These are phyloP conservation scores for Euphorbia celastroides DNA, from an alignment of 441 rosid species.

Conservation along the genomic window DNA sequence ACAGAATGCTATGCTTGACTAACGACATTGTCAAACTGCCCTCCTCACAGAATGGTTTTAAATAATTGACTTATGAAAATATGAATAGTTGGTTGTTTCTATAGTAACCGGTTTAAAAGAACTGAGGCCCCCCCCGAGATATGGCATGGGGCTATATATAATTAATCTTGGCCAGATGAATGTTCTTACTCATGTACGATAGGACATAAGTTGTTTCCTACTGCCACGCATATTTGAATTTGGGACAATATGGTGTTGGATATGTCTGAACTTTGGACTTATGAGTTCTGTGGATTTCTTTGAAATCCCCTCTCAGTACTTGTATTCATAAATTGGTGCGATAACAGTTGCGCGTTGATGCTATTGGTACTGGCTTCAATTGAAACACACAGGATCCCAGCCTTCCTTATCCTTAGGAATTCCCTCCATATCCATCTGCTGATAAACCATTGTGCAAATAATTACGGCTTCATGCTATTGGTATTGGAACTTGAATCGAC, in stretches of 20 bases:
- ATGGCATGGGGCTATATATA: not conserved
- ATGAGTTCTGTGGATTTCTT: not conserved
- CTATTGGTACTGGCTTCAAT: not conserved
- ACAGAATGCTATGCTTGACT: not conserved
- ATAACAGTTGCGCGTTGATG: not conserved
- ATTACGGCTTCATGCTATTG: not conserved
- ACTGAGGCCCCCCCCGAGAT: not conserved
- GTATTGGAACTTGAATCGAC: not conserved
- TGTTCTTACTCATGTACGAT: not conserved
- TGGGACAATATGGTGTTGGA: not conserved
- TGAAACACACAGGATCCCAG: no score
- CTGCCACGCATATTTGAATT: not conserved
- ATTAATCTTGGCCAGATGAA: not conserved
- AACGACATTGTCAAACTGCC: not conserved
- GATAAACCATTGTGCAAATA: not conserved
- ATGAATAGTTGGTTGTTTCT: not conserved
- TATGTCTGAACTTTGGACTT: not conserved
- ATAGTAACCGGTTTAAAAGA: not conserved
- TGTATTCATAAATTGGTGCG: not conserved
- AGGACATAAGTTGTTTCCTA: not conserved
- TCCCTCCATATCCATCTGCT: not conserved
- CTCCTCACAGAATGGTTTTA: not conserved
- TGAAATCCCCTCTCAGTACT: not conserved
- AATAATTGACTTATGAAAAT: not conserved
- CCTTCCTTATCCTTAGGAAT: no score